Conservation (phyloP, 2,329 filamentous ascomycete species). For the Colletotrichum sp. region DNA sequence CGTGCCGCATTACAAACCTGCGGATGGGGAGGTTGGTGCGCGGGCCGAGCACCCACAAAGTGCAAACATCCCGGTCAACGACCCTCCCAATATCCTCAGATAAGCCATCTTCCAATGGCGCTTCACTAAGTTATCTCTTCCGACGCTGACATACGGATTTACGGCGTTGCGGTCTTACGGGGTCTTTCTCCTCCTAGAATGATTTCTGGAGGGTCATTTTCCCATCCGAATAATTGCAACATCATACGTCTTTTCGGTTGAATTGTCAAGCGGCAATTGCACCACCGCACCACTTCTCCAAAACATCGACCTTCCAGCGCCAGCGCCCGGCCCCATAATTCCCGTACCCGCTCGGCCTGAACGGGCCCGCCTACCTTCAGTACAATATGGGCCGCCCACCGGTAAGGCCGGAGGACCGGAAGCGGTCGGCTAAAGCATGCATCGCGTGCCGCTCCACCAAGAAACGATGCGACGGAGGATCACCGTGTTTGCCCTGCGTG, state of each 20-base stretch:
- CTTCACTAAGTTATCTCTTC: background rate
- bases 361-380: background rate
- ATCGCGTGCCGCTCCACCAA: slow-evolving; percentile 52
- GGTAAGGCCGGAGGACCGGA: slow-evolving; percentile 53
- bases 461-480: slow-evolving; percentile 54
- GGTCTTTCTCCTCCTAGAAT: background rate
- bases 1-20: background rate
- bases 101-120: background rate
- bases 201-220: background rate
- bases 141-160: background rate
- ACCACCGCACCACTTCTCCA: background rate
- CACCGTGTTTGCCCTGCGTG: slow-evolving; percentile 40
- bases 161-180: background rate
- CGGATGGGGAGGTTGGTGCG: background rate
- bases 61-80: background rate
- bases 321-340: background rate
- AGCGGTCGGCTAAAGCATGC: slow-evolving; percentile 54
- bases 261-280: background rate
- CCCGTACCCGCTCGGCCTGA: background rate
- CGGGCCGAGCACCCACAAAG: background rate
- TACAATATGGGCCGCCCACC: slow-evolving; percentile 56
- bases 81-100: background rate
- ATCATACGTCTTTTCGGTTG: background rate
- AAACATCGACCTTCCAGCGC: background rate
- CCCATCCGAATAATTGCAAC: background rate